phyloP scores from a whole-genome alignment of 768 basidiomycete genomes.

The Lepiota brunneoincarnata region DNA sequence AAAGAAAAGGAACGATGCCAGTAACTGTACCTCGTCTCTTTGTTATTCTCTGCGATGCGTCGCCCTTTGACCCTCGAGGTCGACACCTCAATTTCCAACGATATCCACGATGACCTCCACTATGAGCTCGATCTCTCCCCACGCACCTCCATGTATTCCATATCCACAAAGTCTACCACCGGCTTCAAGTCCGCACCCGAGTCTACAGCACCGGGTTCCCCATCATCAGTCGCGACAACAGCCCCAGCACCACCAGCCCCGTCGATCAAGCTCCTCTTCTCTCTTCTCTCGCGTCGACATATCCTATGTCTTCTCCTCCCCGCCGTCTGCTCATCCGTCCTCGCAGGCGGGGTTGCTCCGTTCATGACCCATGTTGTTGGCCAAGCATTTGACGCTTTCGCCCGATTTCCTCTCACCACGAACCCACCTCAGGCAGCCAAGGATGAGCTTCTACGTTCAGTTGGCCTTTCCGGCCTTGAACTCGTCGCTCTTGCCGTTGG shows the following conservation, averaged over 20 bases:
- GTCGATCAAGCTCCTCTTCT: constrained; percentile 66
- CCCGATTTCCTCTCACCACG: constrained; percentile 35
- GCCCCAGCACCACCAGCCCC: constrained; percentile 24
- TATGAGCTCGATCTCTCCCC: constrained; percentile 24
- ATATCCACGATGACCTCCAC: constrained; percentile 11
- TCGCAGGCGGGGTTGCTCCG: constrained; percentile 71
- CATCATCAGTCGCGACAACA: constrained; percentile 2
- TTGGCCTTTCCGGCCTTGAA: constrained; percentile 62
- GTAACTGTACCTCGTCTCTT: constrained; percentile 5
- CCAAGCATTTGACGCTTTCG: constrained; percentile 71
- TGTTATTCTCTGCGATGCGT: constrained; percentile 17
- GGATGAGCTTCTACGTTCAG: constrained; percentile 48
- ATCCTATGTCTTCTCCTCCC: constrained; percentile 59
- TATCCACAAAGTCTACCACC: constrained; percentile 1
- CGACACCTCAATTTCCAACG: constrained; percentile 17
- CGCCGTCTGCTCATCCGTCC: constrained; percentile 56
- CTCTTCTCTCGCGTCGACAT: constrained; percentile 57
- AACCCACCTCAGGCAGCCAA: constrained; percentile 38
- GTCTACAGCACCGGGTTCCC: neutral
- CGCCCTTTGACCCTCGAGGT: constrained; percentile 19
- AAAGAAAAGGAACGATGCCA: constrained; percentile 9
- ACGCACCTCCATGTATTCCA: constrained; percentile 21
- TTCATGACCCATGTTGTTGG: constrained; percentile 87
- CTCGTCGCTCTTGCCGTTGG: constrained; percentile 65
- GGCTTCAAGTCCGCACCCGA: constrained; percentile 3